These are phyloP conservation scores for Pythium periplocum DNA, from an alignment of 352 stramenopile species.

Conservation along the genomic window DNA sequence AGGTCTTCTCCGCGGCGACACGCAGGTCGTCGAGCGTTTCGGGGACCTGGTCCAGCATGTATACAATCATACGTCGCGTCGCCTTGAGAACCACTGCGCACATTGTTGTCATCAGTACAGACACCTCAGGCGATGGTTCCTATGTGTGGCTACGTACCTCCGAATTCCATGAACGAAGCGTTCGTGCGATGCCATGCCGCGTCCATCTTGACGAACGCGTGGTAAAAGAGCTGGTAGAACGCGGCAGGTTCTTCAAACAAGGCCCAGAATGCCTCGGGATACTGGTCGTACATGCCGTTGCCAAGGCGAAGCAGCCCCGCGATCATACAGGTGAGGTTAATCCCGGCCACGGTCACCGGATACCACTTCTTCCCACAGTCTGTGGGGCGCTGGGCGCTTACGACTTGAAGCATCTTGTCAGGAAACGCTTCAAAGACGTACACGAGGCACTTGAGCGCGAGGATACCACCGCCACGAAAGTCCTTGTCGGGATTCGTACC, in stretches of 20 bases:
- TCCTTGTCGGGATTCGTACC: conserved; percentile 74
- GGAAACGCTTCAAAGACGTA: conserved; percentile 77
- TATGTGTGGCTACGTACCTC: conserved; percentile 26
- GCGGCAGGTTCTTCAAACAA: conserved; percentile 83
- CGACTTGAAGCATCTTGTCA: conserved; percentile 58
- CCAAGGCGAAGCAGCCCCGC: conserved; percentile 63
- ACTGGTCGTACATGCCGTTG: conserved; percentile 46
- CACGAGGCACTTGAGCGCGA: conserved; percentile 82
- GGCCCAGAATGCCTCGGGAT: conserved; percentile 41
- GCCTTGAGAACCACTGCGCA: conserved; percentile 68
- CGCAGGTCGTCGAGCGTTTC: conserved; percentile 49
- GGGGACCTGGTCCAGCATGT: conserved; percentile 57
- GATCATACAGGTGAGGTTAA: conserved; percentile 83
- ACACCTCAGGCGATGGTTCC: not conserved
- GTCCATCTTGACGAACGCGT: conserved; percentile 80
- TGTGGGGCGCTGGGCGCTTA: conserved; percentile 39
- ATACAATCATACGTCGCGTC: conserved; percentile 45
- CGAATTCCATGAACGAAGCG: conserved; percentile 85
- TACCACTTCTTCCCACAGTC: conserved; percentile 62
- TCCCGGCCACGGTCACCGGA: conserved; percentile 71
- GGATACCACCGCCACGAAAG: conserved; percentile 70
- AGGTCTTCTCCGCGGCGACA: conserved; percentile 44
- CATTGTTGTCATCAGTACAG: not conserved
- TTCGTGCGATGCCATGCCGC: conserved; percentile 74
- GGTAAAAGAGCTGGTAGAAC: conserved; percentile 77